Evolutionary conservation across 441 rosid species (phyloP).

Genomic region (Adansonia madagascariensis): DNA sequence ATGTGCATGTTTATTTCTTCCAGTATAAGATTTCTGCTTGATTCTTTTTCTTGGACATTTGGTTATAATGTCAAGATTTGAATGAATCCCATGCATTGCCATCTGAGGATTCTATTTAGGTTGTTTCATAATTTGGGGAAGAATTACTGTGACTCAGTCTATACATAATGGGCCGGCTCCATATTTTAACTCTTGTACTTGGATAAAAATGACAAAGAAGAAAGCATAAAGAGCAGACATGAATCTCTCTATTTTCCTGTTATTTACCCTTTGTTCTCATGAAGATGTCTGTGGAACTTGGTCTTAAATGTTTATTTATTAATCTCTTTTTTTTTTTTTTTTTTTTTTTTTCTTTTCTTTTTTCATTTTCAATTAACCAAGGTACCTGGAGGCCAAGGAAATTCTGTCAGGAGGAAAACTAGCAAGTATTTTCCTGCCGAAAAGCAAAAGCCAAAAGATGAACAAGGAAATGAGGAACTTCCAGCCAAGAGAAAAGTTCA

Average conservation of each 20-base stretch:
- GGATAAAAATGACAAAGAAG: neutral
- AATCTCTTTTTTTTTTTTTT: neutral
- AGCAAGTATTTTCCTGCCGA: constrained; percentile 90
- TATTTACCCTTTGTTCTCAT: neutral
- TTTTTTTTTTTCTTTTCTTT: neutral
- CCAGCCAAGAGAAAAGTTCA: constrained; percentile 72
- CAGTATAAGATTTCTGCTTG: neutral
- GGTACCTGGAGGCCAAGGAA: constrained; percentile 54
- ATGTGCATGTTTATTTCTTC: constrained; percentile 16
- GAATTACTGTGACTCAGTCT: neutral
- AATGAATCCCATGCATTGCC: constrained; percentile 11
- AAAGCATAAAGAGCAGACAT: constrained; percentile 14
- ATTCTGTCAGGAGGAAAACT: constrained; percentile 74
- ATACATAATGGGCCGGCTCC: constrained; percentile 6
- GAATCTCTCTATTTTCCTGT: neutral
- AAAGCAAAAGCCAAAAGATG: constrained; percentile 62
- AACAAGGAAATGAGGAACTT: constrained; percentile 48
- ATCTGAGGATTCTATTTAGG: neutral
- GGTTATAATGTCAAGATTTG: neutral
- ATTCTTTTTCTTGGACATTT: neutral
- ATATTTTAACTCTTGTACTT: constrained; percentile 2
- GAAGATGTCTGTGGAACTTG: neutral
- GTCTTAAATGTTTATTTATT: neutral
- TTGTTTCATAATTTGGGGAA: neutral
- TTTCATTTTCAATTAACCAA: constrained; percentile 28